Percentiles rank a stretch among this genome's conserved stretches.
phyloP scores from a whole-genome alignment of 306 rosid genomes.

The Quillaja saponaria region DNA sequence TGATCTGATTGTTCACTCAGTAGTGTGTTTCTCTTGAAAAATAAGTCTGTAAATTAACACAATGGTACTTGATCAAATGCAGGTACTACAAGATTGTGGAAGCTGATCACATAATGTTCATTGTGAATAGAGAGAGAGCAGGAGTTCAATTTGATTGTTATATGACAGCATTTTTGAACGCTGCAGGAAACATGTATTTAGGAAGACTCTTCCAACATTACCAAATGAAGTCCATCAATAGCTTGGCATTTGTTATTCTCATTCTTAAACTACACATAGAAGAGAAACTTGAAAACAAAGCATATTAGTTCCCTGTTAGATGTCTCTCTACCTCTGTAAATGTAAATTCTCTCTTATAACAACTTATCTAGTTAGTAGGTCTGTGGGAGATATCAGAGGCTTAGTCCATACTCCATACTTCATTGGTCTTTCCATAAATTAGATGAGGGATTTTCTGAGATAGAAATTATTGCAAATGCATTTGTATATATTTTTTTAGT shows the following conservation, averaged over 20 bases:
- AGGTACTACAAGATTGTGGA: constrained; percentile 96
- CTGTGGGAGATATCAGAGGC: constrained; percentile 33
- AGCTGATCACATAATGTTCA: constrained; percentile 83
- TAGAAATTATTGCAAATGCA: not conserved
- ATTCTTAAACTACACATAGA: constrained; percentile 1
- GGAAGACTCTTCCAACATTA: constrained; percentile 67
- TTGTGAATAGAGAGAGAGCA: constrained; percentile 88
- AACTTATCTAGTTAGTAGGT: constrained; percentile 32
- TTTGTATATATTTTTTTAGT: not conserved
- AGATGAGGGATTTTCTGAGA: not conserved
- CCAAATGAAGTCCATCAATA: constrained; percentile 66
- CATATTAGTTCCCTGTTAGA: constrained; percentile 25
- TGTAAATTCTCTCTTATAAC: constrained; percentile 20
- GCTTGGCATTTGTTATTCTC: constrained; percentile 20
- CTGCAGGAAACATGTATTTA: constrained; percentile 86
- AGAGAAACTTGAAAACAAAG: constrained; percentile 17
- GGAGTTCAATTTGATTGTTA: constrained; percentile 90
- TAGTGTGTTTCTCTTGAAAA: constrained; percentile 5
- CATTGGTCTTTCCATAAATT: constrained; percentile 1
- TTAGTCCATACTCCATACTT: constrained; percentile 29
- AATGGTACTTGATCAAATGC: constrained; percentile 28
- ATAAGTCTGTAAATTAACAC: constrained; percentile 11
- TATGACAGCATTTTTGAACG: constrained; percentile 91
- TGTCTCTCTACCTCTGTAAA: constrained; percentile 35
- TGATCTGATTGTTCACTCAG: not conserved